Evolutionary conservation across 2,329 filamentous ascomycete genomes (phyloP).

Genomic region (Diplodia intermedia): DNA sequence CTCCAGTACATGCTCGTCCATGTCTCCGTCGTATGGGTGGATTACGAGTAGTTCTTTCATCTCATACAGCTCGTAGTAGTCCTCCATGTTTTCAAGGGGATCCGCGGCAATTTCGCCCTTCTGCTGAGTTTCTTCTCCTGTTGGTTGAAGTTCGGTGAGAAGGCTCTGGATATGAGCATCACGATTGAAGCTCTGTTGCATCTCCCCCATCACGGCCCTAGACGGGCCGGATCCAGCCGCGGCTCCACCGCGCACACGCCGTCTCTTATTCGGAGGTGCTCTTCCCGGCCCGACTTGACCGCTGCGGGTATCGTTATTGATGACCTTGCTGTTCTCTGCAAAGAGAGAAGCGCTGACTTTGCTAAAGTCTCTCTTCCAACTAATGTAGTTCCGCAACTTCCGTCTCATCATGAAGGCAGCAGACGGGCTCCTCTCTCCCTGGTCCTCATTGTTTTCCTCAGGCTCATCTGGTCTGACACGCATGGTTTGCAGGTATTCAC

Average conservation of each 20-base stretch:
- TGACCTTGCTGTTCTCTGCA: slow-evolving; percentile 77
- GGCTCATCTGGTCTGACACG: slow-evolving; percentile 65
- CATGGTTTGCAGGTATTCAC: slow-evolving; percentile 92
- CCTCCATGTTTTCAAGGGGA: slow-evolving; percentile 87
- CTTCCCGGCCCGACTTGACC: slow-evolving; percentile 63
- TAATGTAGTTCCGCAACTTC: slow-evolving; percentile 83
- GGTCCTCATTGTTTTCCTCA: slow-evolving; percentile 56
- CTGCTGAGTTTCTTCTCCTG: slow-evolving; percentile 74
- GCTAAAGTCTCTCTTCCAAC: slow-evolving; percentile 89
- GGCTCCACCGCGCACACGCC: slow-evolving; percentile 82
- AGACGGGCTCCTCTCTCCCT: slow-evolving; percentile 65
- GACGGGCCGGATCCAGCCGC: slow-evolving; percentile 63
- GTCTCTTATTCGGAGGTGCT: slow-evolving; percentile 82
- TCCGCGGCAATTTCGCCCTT: slow-evolving; percentile 80
- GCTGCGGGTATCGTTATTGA: slow-evolving; percentile 67
- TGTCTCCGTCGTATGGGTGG: slow-evolving; percentile 93
- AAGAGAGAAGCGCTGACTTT: slow-evolving; percentile 82
- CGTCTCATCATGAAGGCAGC: slow-evolving; percentile 89
- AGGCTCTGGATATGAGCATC: slow-evolving; percentile 81
- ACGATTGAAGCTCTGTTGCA: slow-evolving; percentile 71
- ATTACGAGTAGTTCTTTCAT: slow-evolving; percentile 88
- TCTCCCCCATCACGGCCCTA: slow-evolving; percentile 74
- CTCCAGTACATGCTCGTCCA: slow-evolving; percentile 95
- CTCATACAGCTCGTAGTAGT: slow-evolving; percentile 89
- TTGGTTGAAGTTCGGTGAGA: slow-evolving; percentile 83